Base-by-base conservation (phyloP, 1,139 yeast species). In the Lodderomyces beijingensis region DNA sequence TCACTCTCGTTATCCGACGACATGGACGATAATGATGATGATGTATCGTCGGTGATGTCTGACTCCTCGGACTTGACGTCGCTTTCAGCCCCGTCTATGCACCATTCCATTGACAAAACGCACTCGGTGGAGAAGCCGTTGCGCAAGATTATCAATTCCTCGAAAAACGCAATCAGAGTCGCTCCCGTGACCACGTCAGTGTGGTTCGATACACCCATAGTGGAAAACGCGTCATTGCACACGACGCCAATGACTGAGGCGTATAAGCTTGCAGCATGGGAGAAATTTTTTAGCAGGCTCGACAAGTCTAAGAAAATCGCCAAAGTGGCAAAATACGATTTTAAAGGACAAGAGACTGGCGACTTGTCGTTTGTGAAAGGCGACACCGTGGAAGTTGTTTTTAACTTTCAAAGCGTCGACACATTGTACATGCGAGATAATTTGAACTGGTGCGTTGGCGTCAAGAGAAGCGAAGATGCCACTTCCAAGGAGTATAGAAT, bases 291-390 rank as follows among this genome's bases (percentile, higher is more conserved):
- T 24, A 16, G n/a, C 13, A 31, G 23, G 21, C 19, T 31, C 12
- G 23, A 15, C 4, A 49, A 49, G 29, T 28, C 52, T 4, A 30
- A 32, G 10, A 25, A 30, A 16, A 30, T 36, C 7, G 17, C 35
- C 17, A 33, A 39, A 26, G 27, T 35, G 10, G 73, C 70, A 3
- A 49, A 49, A 28, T 42, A 46, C 37, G 54, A 51, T 34, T 68
- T 64, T 37, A 35, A 35, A 2, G 72, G 72, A 0, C 41, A 30
- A 11, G 53, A 58, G 34, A 55, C 65, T 0, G 74, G 74, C 1
- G 74, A 68, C 38, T 52, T 68, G 28, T 53, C 70, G 3, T 63
- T 68, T 35, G 44, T 51, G 3, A 41, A 49, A 24, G 71, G 68
- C 11, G 70, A 67, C 25, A 34, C 37, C 8, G 46, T 68, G 17